Evolutionary conservation across 2,329 filamentous ascomycete species (phyloP), one percentile per base, ranked within the genome.

Genomic region (Neofusicoccum sp.): DNA sequence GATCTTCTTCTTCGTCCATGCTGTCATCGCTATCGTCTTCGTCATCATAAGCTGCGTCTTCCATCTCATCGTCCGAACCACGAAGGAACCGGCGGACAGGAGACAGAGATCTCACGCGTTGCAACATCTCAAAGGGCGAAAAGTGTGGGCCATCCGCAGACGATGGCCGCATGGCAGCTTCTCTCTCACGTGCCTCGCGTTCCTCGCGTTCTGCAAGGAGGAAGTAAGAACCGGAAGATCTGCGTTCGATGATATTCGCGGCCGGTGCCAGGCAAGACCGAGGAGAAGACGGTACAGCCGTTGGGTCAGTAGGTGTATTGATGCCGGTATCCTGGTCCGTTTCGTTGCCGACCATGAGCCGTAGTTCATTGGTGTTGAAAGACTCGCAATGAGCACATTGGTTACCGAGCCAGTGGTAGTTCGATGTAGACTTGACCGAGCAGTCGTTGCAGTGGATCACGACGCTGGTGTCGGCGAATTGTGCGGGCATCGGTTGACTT

Each of bases 381-480:
- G 78, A 79, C 61, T 81, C 79, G 68, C 80, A 87, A 67, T 82
- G 75, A 49, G 79, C 87, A 72, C 95, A 99, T 75, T 96, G 96
- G 47, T 96, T 80, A 0, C 95, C 95, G 4, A 98, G 80, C 91
- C 95, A 99, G 75, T 99, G 95, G 71, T 96, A 99, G 31, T 85
- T 84, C 24, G 95, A 91, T 24, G 89, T 89, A 63, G 89, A 93
- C 71, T 92, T 93, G 11, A 90, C 89, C 47, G 88, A 90, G 76
- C 95, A 99, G 76, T 99, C 95, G 72, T 99, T 98, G 76, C 95
- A 99, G 63, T 93, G 86, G 53, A 98, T 86, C 64, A 93, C 85
- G 12, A 92, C 93, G 64, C 87, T 87, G 4, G 90, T 92, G 68
- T 91, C 86, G 63, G 80, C 82, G 69, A 93, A 96, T 65, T 96